Base-by-base conservation (phyloP, 805 yeast genomes). In the Yarrowia bubula region DNA sequence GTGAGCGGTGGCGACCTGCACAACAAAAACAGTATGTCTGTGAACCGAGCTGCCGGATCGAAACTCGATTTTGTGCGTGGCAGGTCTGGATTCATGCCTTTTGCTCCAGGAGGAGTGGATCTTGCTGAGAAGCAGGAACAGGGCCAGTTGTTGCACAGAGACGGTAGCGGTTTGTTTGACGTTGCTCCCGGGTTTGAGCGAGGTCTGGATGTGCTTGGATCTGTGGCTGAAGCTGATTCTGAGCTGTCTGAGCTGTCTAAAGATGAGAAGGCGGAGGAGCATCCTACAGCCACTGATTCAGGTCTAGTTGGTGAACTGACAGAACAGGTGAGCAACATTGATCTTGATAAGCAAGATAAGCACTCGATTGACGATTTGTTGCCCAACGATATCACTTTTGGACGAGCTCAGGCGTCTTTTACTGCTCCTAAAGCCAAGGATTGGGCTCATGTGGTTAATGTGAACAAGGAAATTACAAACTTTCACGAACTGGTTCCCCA, bases 391-490 rank as follows among this genome's bases (percentile, higher is more conserved):
- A 73, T 83, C 18, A 76, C 78, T 35, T 81, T 84, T 69, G 82
- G 82, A 7, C 76, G 86, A 66, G 72, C 76, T 5, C 60, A 64
- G 38, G 61, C 58, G 17, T 37, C 58, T 4, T 62, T 66, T 11
- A 64, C 32, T 55, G 67, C 71, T 10, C 66, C 69, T 13, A 75
- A 74, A 51, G 22, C 37, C 68, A 84, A 81, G 67, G 85, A 86
- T 66, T 95, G 98, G 98, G 99, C 99, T 0, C 99, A 95, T 77
- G 85, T 90, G 46, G 97, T 95, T 11, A 97, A 95, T 71, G 77
- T 95, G 55, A 85, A 89, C 71, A 96, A 91, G 71, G 84, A 83
- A 67, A 84, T 95, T 66, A 89, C 87, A 33, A 92, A 95, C 75
- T 95, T 95, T 73, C 81, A 84, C 15, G 97, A 92, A 70, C 78